Conservation (phyloP, 202 grass and related monocot species). For the Brachypodium distachyon region DNA sequence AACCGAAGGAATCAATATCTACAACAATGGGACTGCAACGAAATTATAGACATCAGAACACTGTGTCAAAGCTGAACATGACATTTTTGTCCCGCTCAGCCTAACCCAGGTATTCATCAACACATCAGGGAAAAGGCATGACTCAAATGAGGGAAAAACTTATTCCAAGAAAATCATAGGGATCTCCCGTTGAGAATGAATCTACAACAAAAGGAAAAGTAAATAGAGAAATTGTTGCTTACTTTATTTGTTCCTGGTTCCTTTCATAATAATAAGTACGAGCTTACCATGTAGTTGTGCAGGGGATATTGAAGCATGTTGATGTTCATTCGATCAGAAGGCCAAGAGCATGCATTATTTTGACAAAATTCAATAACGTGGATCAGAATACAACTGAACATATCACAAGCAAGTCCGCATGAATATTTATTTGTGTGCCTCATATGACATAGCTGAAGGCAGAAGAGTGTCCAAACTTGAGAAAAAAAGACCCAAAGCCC, state of each 20-base stretch:
- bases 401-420: not conserved
- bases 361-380: not conserved
- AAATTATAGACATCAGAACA: no score
- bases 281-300: not conserved
- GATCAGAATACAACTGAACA: not conserved
- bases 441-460: not conserved
- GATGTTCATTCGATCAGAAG: no score
- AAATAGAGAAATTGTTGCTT: no score
- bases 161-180: not conserved
- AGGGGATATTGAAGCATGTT: not conserved
- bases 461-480: constrained; percentile 29
- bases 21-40: no score
- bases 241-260: not conserved
- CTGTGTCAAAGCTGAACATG: no score
- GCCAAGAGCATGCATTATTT: not conserved
- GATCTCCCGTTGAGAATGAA: not conserved
- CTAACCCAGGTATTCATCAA: no score
- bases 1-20: no score
- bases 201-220: no score
- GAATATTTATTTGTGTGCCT: not conserved
- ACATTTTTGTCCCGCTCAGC: no score
- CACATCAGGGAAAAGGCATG: no score
- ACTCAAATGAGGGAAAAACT: not conserved
- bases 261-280: not conserved
- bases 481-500: constrained; percentile 43